phyloP scores from a whole-genome alignment of 768 basidiomycete genomes.

The Hemileccinum rubropunctum region DNA sequence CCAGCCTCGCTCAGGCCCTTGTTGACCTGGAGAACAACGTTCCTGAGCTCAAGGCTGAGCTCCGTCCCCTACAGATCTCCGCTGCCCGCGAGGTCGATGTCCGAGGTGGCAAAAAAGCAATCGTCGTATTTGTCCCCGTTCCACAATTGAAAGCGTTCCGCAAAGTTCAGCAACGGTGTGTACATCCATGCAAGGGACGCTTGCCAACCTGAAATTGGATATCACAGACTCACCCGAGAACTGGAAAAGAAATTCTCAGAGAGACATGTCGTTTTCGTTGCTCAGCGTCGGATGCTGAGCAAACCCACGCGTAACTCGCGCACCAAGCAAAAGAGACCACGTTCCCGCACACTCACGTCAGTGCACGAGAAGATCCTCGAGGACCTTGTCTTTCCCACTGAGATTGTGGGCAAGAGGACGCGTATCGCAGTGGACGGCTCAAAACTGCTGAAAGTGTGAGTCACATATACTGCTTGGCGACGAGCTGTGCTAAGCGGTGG shows the following conservation, averaged over 20 bases:
- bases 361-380: constrained; percentile 99
- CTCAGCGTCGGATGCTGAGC: constrained; percentile 96
- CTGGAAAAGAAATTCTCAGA: constrained; percentile 99
- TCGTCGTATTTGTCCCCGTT: constrained; percentile 96
- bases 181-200: not conserved
- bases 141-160: constrained; percentile 98
- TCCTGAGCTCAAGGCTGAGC: constrained; percentile 96
- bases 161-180: constrained; percentile 92
- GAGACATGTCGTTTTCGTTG: constrained; percentile 98
- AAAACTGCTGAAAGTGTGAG: constrained; percentile 97
- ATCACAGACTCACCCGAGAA: constrained; percentile 86
- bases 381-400: constrained; percentile 98
- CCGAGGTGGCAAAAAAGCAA: constrained; percentile 98
- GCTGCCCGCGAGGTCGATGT: constrained; percentile 99
- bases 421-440: constrained; percentile 91
- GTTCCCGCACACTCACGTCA: constrained; percentile 92
- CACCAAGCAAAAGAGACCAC: constrained; percentile 94
- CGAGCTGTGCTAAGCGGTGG: constrained; percentile 15
- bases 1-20: constrained; percentile 89
- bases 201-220: constrained; percentile 7
- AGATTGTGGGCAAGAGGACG: constrained; percentile 98
- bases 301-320: constrained; percentile 94
- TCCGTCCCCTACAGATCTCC: constrained; percentile 94
- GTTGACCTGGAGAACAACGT: constrained; percentile 98
- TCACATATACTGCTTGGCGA: constrained; percentile 23